Evolutionary conservation across 2,329 filamentous ascomycete genomes (phyloP).

Genomic region (Bipolaris oryzae): DNA sequence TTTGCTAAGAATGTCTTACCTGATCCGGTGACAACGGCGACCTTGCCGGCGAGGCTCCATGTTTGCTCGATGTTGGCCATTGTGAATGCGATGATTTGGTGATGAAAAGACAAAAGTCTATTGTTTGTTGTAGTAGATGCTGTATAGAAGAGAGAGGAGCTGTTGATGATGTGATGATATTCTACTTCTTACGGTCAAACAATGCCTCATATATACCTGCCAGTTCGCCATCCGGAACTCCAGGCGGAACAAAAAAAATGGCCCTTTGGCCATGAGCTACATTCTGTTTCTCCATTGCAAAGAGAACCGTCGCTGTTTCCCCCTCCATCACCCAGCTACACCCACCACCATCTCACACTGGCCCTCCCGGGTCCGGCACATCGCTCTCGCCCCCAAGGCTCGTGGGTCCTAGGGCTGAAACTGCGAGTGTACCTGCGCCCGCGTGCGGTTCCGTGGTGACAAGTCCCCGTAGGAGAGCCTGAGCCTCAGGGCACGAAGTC

Average conservation of each 20-base stretch:
- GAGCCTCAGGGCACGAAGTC: slow-evolving; percentile 23
- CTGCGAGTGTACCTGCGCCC: slow-evolving; percentile 28
- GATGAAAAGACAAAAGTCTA: not conserved
- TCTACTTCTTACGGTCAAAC: slow-evolving; percentile 19
- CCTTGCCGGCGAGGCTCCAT: slow-evolving; percentile 61
- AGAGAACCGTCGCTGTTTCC: slow-evolving; percentile 27
- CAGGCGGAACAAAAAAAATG: slow-evolving; percentile 34
- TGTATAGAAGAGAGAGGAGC: not conserved
- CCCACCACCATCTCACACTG: slow-evolving; percentile 22
- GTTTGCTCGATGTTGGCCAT: slow-evolving; percentile 52
- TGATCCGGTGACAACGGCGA: slow-evolving; percentile 61
- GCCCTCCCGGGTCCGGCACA: slow-evolving; percentile 37
- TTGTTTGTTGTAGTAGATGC: too few species aligned
- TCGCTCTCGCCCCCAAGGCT: slow-evolving; percentile 29
- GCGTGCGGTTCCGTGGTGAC: slow-evolving; percentile 26
- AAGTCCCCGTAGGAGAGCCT: slow-evolving; percentile 40
- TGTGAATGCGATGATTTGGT: slow-evolving; percentile 35
- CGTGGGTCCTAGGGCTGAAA: slow-evolving; percentile 38
- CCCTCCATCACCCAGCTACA: slow-evolving; percentile 21
- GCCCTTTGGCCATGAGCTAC: slow-evolving; percentile 29
- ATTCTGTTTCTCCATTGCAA: slow-evolving; percentile 22
- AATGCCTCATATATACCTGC: slow-evolving; percentile 39
- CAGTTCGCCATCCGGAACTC: slow-evolving; percentile 36
- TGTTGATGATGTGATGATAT: slow-evolving; percentile 24
- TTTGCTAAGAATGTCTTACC: slow-evolving; percentile 41